Evolutionary conservation across 2,329 filamentous ascomycete species (phyloP), one percentile per base, ranked within the genome.

Genomic region (Zopfia rhizophila): DNA sequence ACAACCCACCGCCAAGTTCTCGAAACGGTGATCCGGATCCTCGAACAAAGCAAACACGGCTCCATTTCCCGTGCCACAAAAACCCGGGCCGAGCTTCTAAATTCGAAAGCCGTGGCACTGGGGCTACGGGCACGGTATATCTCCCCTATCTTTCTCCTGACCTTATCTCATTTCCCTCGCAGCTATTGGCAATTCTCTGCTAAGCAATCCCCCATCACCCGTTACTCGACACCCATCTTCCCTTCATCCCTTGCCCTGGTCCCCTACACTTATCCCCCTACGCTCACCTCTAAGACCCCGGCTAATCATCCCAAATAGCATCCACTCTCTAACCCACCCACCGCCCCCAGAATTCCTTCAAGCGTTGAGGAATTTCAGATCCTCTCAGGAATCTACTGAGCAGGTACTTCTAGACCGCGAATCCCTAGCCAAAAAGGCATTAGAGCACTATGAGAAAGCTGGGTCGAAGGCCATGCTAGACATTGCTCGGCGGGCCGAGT

Each of bases 21-120:
- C 8, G 64, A 70, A 29, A 57, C 63, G n/a, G 57, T 61, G 27
- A 74, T 80, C 36, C 66, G 65, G 12, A 67, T 72, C 23, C 68
- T 79, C 6, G 77, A 80, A 55, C 77, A 78, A 49, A 76, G 70
- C 0, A 71, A 77, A 24, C 75, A 79, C 51, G 77, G 77, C 36
- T 63, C 70, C 3, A 58, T 78, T 1, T 62, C 75, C 1, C 66
- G 77, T 1, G 62, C 65, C 29, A 68, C 69, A 2, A 72, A 72
- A 43, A 69, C 76, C 1, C 68, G 72, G 38, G 73, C 76, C 1
- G 76, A 78, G 25, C 72, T 74, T 28, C 56, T 78, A 0, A 68
- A 69, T 7, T 58, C 66, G 2, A 72, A 76, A 12, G 75, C 75
- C 7, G 68, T 68, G 16, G 66, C 73, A 12, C 67, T 79, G 49